Percentiles rank a stretch among this genome's conserved stretches.
Evolutionary conservation across 2,329 filamentous ascomycete genomes (phyloP).

Genomic region (Aspergillus caelatus): DNA sequence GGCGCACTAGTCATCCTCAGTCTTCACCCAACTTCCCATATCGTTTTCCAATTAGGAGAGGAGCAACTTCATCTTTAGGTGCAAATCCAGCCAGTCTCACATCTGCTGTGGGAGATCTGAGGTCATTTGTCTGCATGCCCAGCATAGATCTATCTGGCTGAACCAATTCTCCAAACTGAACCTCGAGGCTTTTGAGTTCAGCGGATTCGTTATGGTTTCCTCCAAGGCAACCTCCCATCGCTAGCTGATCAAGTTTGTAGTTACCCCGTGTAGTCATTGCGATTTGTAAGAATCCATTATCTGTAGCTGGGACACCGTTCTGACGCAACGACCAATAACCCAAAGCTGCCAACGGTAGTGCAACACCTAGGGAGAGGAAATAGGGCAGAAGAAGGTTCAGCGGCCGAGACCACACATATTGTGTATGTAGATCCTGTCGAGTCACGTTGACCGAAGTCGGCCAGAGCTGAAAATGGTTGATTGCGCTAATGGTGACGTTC

Average conservation of each 20-base stretch:
- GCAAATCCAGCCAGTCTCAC: background rate
- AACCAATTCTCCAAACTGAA: background rate
- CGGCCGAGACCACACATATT: background rate
- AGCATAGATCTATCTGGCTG: background rate
- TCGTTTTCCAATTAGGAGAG: background rate
- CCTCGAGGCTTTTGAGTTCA: background rate
- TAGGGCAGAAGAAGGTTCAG: background rate
- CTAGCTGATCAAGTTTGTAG: background rate
- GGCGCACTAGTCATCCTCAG: too few species aligned
- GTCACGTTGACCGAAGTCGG: background rate
- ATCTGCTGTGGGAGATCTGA: background rate
- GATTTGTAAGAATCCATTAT: background rate
- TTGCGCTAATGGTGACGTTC: background rate
- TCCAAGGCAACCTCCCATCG: background rate
- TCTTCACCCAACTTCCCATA: background rate
- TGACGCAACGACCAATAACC: background rate
- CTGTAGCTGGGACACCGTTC: background rate
- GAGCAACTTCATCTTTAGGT: background rate
- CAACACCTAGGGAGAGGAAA: background rate
- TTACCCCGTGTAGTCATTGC: background rate
- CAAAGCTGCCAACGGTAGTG: background rate
- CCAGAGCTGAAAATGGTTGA: background rate
- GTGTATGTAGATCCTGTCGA: background rate
- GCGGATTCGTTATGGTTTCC: background rate
- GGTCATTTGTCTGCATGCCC: fast-evolving